phyloP scores from a whole-genome alignment of 768 basidiomycete genomes.

The Calocybe gangraenosa region DNA sequence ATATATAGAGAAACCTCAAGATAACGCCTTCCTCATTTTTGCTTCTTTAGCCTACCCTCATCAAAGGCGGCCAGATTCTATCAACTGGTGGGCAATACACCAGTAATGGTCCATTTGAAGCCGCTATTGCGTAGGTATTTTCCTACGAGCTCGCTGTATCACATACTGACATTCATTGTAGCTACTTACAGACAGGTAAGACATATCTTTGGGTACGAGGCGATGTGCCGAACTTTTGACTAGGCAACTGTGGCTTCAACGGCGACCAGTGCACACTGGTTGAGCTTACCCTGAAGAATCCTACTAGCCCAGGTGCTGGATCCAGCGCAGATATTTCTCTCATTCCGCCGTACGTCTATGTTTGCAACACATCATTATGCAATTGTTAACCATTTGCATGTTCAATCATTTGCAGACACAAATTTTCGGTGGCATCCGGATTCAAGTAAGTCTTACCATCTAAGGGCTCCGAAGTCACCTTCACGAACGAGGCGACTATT shows the following conservation, averaged over 20 bases:
- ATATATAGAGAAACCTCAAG: not conserved
- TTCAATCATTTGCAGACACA: constrained; percentile 24
- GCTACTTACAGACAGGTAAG: constrained; percentile 28
- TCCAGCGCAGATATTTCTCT: constrained; percentile 33
- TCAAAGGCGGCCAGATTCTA: constrained; percentile 24
- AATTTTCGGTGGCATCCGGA: constrained; percentile 35
- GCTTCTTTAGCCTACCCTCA: constrained; percentile 22
- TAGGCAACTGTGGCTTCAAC: constrained; percentile 32
- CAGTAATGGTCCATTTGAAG: constrained; percentile 22
- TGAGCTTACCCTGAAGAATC: constrained; percentile 33
- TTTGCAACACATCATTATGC: not conserved
- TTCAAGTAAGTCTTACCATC: constrained; percentile 28
- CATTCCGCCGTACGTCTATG: constrained; percentile 34
- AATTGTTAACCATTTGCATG: constrained; percentile 3
- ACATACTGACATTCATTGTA: constrained; percentile 1
- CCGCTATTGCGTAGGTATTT: constrained; percentile 31
- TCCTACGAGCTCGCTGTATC: not conserved
- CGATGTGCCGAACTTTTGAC: not conserved
- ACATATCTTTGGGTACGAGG: not conserved
- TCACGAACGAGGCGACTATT: not conserved
- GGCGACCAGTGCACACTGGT: constrained; percentile 35
- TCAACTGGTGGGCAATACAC: constrained; percentile 27
- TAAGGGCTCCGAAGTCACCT: not conserved
- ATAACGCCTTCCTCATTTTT: not conserved
- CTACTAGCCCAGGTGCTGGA: constrained; percentile 23